Conservation (phyloP, 2,329 filamentous ascomycete genomes). For the Fusarium longipes region DNA sequence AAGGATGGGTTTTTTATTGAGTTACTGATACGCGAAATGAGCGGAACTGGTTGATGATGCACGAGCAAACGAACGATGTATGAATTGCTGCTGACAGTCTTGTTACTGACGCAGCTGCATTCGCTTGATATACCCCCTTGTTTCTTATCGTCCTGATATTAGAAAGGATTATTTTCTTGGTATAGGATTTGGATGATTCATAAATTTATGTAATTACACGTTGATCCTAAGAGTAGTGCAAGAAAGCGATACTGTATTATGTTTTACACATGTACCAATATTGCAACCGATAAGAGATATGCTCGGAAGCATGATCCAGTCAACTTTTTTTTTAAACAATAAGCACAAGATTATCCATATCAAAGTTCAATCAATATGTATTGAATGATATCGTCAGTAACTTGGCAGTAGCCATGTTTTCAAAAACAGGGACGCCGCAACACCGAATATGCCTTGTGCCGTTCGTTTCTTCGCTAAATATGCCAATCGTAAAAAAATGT, state of each 20-base stretch:
- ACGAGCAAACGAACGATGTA: constrained; percentile 31
- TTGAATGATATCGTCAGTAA: neutral
- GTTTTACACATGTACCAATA: constrained; percentile 2
- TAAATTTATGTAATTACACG: neutral
- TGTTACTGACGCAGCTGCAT: constrained; percentile 23
- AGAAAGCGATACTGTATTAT: constrained; percentile 16
- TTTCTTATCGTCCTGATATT: constrained; percentile 1
- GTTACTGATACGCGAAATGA: neutral
- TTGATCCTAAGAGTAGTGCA: neutral
- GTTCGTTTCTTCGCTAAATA: constrained; percentile 36
- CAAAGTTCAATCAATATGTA: neutral
- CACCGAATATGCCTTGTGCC: constrained; percentile 24
- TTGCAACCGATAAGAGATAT: constrained; percentile 5
- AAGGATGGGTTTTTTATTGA: constrained; percentile 6
- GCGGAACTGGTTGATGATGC: constrained; percentile 12
- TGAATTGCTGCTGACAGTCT: constrained; percentile 1
- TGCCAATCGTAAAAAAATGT: constrained; percentile 24
- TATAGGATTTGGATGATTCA: neutral
- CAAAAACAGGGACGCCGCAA: constrained; percentile 24
- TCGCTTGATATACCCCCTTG: constrained; percentile 44
- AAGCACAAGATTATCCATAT: neutral
- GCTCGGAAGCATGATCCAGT: neutral
- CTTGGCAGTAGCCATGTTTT: neutral
- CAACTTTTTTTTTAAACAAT: constrained; percentile 1
- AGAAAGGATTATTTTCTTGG: neutral